Evolutionary conservation across 768 basidiomycete genomes (phyloP).

Genomic region (Collybia sp.): DNA sequence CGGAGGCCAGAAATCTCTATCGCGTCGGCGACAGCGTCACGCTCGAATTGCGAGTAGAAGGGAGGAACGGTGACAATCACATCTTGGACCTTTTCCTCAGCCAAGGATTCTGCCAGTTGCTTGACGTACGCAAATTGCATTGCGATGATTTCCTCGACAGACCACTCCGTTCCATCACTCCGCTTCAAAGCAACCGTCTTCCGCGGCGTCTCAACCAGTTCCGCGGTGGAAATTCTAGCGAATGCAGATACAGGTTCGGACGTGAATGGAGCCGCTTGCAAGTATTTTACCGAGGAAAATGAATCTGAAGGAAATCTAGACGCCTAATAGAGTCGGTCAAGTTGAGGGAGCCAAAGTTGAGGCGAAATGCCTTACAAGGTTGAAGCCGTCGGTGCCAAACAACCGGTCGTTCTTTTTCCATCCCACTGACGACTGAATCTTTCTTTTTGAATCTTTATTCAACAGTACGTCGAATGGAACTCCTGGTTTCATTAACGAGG

Average conservation of each 20-base stretch:
- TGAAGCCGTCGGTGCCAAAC: slow-evolving; percentile 87
- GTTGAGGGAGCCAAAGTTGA: not conserved
- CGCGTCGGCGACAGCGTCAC: slow-evolving; percentile 89
- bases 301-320: slow-evolving; percentile 88
- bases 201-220: slow-evolving; percentile 50
- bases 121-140: slow-evolving; percentile 94
- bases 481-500: slow-evolving; percentile 91
- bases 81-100: slow-evolving; percentile 75
- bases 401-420: slow-evolving; percentile 90
- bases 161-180: slow-evolving; percentile 67
- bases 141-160: slow-evolving; percentile 84
- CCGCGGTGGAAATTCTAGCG: slow-evolving; percentile 48
- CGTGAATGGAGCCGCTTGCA: slow-evolving; percentile 67
- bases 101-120: slow-evolving; percentile 74
- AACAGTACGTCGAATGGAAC: slow-evolving; percentile 93
- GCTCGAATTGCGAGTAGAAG: slow-evolving; percentile 86
- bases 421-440: slow-evolving; percentile 84
- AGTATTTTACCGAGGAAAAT: slow-evolving; percentile 80
- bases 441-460: slow-evolving; percentile 96
- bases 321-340: slow-evolving; percentile 45
- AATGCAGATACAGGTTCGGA: slow-evolving; percentile 58
- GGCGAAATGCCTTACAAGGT: slow-evolving; percentile 56
- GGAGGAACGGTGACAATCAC: slow-evolving; percentile 88
- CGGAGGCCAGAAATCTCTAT: slow-evolving; percentile 87
- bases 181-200: slow-evolving; percentile 56